Conservation (phyloP, 2,329 filamentous ascomycete species). For the Penicillium thymicola region DNA sequence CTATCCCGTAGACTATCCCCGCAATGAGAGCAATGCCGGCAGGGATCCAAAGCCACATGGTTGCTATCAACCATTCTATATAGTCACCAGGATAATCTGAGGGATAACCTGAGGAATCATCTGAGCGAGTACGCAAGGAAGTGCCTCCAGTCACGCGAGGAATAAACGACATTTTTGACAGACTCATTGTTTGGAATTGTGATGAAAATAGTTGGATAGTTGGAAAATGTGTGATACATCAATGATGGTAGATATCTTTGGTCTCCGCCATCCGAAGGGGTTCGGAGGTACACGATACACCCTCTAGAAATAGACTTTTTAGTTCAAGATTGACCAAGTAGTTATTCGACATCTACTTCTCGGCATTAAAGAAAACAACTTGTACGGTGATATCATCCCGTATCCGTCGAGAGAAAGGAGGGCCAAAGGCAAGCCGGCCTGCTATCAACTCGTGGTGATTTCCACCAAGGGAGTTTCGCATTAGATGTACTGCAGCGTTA, state of each 20-base stretch:
- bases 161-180: neutral
- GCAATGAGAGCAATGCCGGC: neutral
- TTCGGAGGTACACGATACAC: neutral
- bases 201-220: neutral
- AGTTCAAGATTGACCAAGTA: neutral
- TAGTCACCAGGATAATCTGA: no score
- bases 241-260: neutral
- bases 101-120: neutral
- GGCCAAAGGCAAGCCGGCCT: constrained; percentile 27
- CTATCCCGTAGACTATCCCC: neutral
- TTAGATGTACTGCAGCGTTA: constrained; percentile 52
- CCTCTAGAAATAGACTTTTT: neutral
- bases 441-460: constrained; percentile 36
- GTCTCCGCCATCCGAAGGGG: neutral
- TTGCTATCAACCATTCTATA: no score
- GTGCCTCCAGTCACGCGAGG: neutral
- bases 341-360: neutral
- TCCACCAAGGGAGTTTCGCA: constrained; percentile 54
- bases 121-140: neutral
- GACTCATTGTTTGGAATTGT: neutral
- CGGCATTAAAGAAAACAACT: constrained; percentile 40
- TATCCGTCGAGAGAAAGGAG: constrained; percentile 35
- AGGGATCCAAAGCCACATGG: fast-evolving
- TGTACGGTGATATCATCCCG: constrained; percentile 54
- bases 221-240: neutral